Base-by-base conservation (phyloP, 169 alveolate genomes). In the Pseudocohnilembus persalinus region DNA sequence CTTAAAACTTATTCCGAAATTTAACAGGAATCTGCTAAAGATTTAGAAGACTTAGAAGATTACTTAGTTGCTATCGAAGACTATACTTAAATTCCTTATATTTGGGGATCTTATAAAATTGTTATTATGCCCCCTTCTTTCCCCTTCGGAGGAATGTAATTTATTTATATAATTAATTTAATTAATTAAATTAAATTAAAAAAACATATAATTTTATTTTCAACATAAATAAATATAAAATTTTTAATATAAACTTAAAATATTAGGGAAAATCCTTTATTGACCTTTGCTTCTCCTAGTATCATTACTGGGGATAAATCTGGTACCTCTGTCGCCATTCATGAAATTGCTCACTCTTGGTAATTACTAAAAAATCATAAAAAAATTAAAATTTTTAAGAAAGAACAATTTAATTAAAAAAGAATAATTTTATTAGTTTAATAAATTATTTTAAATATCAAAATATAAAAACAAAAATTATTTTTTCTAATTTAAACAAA, bases 91-190 rank as follows among this genome's bases (percentile, higher is more conserved):
- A 90, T 92, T 25, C 94, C 93, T 29, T 96, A 96, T 81, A 83
- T 82, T 25, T 96, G 97, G 97, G 97, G 97, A 28, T 79, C 29
- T 0, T 85, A 94, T 87, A 91, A 94, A 68, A 90, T 96, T 6
- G 91, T 96, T 1, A 92, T 96, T 16, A 83, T 95, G 74, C 98
- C 98, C n/a, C 92, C 96, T 29, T 92, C 97, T 29, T 95, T 95
- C 93, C 97, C 97, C 27, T 95, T 90, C 81, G 98, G 98, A 29
- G 98, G 98, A 6, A 96, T 96, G 98, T n/a, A n/a, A n/a, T n/a
- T n/a, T n/a, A n/a, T n/a, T n/a, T n/a, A n/a, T n/a, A n/a, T n/a
- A n/a, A n/a, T n/a, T n/a, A n/a, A n/a, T n/a, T n/a, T n/a, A n/a
- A n/a, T n/a, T n/a, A n/a, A n/a, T n/a, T n/a, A n/a, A n/a, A n/a